These are phyloP conservation scores for Eucalyptus tenuipes DNA, from an alignment of 345 rosid species.

Conservation along the genomic window DNA sequence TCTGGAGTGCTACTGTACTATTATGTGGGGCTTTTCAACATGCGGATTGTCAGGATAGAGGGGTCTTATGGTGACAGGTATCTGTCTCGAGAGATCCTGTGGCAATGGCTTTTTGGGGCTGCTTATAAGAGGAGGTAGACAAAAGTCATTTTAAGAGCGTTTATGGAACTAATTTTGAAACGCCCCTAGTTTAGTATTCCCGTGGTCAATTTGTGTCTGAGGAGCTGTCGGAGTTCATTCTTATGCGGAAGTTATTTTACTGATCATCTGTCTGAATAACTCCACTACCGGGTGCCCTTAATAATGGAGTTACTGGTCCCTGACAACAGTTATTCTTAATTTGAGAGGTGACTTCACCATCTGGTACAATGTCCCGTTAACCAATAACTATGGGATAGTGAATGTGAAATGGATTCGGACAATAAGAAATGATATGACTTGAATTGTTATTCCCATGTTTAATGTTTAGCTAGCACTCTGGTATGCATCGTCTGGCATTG, in stretches of 20 bases:
- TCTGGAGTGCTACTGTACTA: neutral
- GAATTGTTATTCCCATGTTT: neutral
- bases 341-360: neutral
- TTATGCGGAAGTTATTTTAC: neutral
- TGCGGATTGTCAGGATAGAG: neutral
- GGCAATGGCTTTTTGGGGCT: neutral
- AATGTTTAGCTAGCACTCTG: neutral
- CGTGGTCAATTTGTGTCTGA: neutral
- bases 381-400: neutral
- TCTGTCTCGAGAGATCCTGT: neutral
- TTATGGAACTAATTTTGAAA: neutral
- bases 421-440: neutral
- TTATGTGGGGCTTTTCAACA: neutral
- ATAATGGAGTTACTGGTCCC: neutral
- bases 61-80: neutral
- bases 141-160: neutral
- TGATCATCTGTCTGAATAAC: neutral
- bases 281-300: neutral
- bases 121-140: neutral
- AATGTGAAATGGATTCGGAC: neutral
- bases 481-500: neutral
- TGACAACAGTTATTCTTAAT: neutral
- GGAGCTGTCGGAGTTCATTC: neutral
- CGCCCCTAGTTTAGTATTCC: neutral
- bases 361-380: neutral